These are phyloP conservation scores for Ustilago loliicola DNA, from an alignment of 1,284 basidiomycete genomes.

Conservation along the genomic window DNA sequence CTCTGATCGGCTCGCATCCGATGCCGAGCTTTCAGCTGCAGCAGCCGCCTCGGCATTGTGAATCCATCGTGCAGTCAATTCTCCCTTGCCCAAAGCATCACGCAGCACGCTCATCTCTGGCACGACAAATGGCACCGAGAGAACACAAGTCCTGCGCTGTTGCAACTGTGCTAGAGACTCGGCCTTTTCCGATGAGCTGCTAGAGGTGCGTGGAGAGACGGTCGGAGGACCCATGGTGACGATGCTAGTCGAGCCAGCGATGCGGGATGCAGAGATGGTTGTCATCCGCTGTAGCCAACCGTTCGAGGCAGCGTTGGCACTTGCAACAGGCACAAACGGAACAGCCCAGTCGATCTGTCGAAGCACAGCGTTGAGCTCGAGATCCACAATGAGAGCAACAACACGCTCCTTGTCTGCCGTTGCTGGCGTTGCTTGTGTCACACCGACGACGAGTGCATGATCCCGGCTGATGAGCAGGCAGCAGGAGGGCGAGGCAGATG, in stretches of 20 bases:
- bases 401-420: conserved; percentile 41
- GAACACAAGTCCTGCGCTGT: conserved; percentile 41
- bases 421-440: conserved; percentile 20
- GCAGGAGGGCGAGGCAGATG: conserved; percentile 27
- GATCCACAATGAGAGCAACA: conserved; percentile 41
- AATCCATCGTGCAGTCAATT: conserved; percentile 42
- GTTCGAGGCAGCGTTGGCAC: conserved; percentile 9
- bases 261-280: conserved; percentile 39
- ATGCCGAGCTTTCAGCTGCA: background rate
- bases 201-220: conserved; percentile 12
- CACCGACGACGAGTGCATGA: conserved; percentile 39
- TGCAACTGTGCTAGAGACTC: conserved; percentile 33
- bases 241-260: conserved; percentile 43
- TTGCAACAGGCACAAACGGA: conserved; percentile 26
- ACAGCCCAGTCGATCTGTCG: conserved; percentile 47
- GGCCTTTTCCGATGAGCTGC: conserved; percentile 24
- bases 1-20: conserved; percentile 22
- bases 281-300: conserved; percentile 34
- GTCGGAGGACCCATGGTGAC: conserved; percentile 40
- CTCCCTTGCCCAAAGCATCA: conserved; percentile 50
- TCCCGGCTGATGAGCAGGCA: conserved; percentile 48
- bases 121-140: conserved; percentile 37
- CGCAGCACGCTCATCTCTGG: conserved; percentile 47
- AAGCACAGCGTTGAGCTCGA: conserved; percentile 45
- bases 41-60: conserved; percentile 3